Evolutionary conservation across 1,284 basidiomycete genomes (phyloP), one percentile per base, ranked within the genome.

Genomic region (Papiliotrema nemorosa): DNA sequence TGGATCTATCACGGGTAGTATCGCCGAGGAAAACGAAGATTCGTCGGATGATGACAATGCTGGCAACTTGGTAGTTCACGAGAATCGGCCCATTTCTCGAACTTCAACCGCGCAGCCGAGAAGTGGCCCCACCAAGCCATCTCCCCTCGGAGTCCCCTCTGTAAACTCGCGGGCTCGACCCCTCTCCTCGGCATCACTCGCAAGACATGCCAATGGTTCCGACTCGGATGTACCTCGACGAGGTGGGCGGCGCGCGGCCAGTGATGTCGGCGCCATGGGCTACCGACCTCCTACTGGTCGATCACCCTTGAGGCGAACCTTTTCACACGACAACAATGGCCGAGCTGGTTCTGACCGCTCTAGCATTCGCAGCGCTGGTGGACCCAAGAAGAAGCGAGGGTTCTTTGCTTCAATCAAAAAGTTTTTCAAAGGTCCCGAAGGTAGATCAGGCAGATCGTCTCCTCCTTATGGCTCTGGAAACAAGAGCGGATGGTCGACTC

Each of bases 11-110:
- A 61, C 66, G 7, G 70, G 67, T 22, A 67, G 64, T 45, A 75
- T 75, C 38, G 67, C 63, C 33, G 73, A 74, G 38, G 71, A 75
- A 51, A 65, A 75, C 36, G 73, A 74, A 51, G 68, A 64, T 18
- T 67, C 66, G 26, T 72, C 70, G 9, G 69, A 57, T 24, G 70
- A 70, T 24, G 70, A 70, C 24, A 60, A 49, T 3, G 52, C 44
- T 0, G 58, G 64, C 20, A 65, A 63, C 5, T 50, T 72, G 2
- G 67, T 72, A 14, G 64, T 75, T 21, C 73, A 75, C 47, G 71
- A 73, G 55, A 75, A 73, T 52, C 55, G 60, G 21, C 59, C 58
- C 7, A 57, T 49, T 26, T 52, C 57, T 10, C 45, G 51, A 10
- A 50, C 57, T 20, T 18, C 44, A 22, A 21, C 24, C 36, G n/a